Percentiles rank a stretch among this genome's conserved stretches.
Conservation (phyloP, 805 yeast genomes). For the Wickerhamiella slavikovae region DNA sequence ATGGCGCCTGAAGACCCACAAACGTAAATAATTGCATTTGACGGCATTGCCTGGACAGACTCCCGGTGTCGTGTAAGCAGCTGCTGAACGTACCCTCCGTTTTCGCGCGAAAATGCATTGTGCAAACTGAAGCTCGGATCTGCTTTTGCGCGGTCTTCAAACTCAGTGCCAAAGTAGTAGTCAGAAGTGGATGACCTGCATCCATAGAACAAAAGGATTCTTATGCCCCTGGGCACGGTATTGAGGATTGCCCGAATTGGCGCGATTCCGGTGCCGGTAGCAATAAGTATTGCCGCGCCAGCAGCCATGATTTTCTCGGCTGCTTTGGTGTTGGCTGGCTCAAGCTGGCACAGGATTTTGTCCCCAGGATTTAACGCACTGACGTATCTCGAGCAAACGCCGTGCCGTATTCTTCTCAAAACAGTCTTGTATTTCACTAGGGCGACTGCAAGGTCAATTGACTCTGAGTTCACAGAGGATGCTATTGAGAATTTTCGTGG, state of each 20-base stretch:
- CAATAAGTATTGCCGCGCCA: constrained; percentile 46
- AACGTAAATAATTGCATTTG: constrained; percentile 45
- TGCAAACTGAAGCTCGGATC: constrained; percentile 18
- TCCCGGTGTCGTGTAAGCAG: constrained; percentile 31
- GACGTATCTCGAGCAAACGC: constrained; percentile 68
- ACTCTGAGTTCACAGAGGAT: constrained; percentile 19
- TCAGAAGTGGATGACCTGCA: constrained; percentile 48
- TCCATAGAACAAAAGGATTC: constrained; percentile 48
- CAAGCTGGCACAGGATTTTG: constrained; percentile 23
- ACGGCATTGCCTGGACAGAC: constrained; percentile 29
- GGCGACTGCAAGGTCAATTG: constrained; percentile 55
- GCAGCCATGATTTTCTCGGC: constrained; percentile 12
- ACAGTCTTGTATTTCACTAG: constrained; percentile 75
- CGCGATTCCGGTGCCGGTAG: constrained; percentile 95
- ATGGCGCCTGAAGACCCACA: constrained; percentile 91
- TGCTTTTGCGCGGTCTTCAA: constrained; percentile 19
- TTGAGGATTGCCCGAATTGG: constrained; percentile 58
- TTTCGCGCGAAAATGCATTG: constrained; percentile 28
- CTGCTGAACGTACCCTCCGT: constrained; percentile 59
- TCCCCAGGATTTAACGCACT: constrained; percentile 29
- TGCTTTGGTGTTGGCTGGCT: constrained; percentile 22
- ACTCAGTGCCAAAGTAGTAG: constrained; percentile 37
- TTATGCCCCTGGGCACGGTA: constrained; percentile 10
- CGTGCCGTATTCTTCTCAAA: constrained; percentile 52
- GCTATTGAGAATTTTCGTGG: constrained; percentile 81